phyloP scores from a whole-genome alignment of 495 filamentous ascomycete species.

The Aspergillus asperescens region DNA sequence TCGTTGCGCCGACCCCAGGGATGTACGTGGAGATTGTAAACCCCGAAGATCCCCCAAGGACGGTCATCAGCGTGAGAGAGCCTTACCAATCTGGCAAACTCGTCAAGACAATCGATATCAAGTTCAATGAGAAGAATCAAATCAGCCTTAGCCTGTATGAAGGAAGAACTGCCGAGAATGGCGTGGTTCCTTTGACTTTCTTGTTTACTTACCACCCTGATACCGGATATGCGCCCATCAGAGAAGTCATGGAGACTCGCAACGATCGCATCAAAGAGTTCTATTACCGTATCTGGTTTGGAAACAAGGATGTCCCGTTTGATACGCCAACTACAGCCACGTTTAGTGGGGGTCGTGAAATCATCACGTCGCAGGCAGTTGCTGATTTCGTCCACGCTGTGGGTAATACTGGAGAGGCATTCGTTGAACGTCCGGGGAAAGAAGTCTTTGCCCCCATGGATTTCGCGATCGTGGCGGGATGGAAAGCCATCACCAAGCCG shows the following conservation, averaged over 20 bases:
- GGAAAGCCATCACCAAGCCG: constrained; percentile 98
- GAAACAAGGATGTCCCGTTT: constrained; percentile 76
- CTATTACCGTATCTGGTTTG: constrained; percentile 94
- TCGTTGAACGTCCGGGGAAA: constrained; percentile 93
- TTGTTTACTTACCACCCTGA: constrained; percentile 90
- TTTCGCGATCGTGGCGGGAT: constrained; percentile 96
- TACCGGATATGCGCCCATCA: constrained; percentile 89
- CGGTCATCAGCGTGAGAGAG: constrained; percentile 73
- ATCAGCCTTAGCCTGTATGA: constrained; percentile 84
- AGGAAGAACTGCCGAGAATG: constrained; percentile 74
- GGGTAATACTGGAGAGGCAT: constrained; percentile 97
- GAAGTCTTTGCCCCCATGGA: constrained; percentile 96
- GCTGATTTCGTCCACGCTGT: constrained; percentile 98
- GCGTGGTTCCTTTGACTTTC: constrained; percentile 72
- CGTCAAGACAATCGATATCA: constrained; percentile 79
- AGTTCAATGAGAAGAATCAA: constrained; percentile 65
- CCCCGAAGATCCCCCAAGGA: constrained; percentile 72
- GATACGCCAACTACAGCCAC: constrained; percentile 75
- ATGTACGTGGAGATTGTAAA: constrained; percentile 82
- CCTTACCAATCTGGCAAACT: constrained; percentile 59
- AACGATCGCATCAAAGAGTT: constrained; percentile 98
- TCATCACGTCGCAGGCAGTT: constrained; percentile 84
- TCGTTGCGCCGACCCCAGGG: constrained; percentile 78
- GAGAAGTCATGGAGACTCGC: constrained; percentile 88
- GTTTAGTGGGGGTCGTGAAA: constrained; percentile 82